Conservation (phyloP, 495 filamentous ascomycete genomes). For the Penicillium canariense region DNA sequence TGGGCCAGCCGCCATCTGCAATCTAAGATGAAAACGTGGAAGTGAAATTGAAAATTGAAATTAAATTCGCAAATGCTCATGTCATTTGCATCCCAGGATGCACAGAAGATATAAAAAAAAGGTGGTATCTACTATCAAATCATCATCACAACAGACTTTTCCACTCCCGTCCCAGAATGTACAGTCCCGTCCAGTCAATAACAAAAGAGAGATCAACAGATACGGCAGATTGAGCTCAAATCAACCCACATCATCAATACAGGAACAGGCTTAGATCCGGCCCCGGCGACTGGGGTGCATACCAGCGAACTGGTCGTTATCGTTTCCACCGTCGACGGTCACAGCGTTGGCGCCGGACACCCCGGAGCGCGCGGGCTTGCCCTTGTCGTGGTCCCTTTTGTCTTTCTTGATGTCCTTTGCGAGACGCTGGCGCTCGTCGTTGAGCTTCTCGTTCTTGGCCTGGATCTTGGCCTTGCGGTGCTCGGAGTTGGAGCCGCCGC, state of each 20-base stretch:
- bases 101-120: slow-evolving; percentile 12
- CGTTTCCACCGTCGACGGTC: slow-evolving; percentile 21
- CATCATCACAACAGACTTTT: slow-evolving; percentile 17
- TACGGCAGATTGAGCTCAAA: background rate
- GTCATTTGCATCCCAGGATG: background rate
- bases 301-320: slow-evolving; percentile 37
- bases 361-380: slow-evolving; percentile 1
- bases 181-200: background rate
- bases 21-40: no score
- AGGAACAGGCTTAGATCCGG: no score
- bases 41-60: no score
- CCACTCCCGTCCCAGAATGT: slow-evolving; percentile 1
- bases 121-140: slow-evolving; percentile 21
- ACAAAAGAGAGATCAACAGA: background rate
- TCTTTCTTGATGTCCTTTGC: slow-evolving; percentile 50
- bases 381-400: slow-evolving; percentile 38
- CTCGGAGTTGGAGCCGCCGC: slow-evolving; percentile 71
- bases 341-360: slow-evolving; percentile 24
- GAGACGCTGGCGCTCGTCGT: slow-evolving; percentile 69
- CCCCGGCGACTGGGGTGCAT: slow-evolving; percentile 60
- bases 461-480: slow-evolving; percentile 70
- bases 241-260: slow-evolving; percentile 14
- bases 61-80: no score
- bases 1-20: no score
- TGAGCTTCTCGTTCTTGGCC: slow-evolving; percentile 82